These are phyloP conservation scores for Lactifluus subvellereus DNA, from an alignment of 768 basidiomycete species.

Conservation along the genomic window DNA sequence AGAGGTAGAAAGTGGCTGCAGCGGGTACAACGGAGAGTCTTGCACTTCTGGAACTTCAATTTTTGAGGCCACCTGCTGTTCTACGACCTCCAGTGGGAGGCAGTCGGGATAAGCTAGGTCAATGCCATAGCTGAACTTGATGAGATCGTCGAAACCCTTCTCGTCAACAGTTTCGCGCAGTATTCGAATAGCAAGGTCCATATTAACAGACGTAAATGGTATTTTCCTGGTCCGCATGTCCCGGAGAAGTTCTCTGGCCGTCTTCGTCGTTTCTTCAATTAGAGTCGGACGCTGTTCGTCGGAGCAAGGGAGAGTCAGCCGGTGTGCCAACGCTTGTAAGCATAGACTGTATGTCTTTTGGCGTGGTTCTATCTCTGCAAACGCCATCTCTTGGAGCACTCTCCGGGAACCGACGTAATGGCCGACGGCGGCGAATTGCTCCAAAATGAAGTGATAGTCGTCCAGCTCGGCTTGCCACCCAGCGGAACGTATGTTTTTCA, in stretches of 20 bases:
- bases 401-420: conserved; percentile 53
- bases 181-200: conserved; percentile 65
- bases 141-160: conserved; percentile 49
- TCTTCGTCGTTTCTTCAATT: conserved; percentile 39
- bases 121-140: conserved; percentile 69
- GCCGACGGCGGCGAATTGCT: conserved; percentile 73
- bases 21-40: conserved; percentile 33
- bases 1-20: conserved; percentile 39
- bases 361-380: conserved; percentile 41
- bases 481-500: conserved; percentile 60
- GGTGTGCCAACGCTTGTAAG: conserved; percentile 66
- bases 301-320: conserved; percentile 54
- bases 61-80: conserved; percentile 1
- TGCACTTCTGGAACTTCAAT: conserved; percentile 30
- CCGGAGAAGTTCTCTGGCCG: conserved; percentile 46
- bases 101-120: conserved; percentile 73
- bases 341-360: conserved; percentile 55
- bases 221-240: conserved; percentile 51
- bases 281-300: conserved; percentile 34
- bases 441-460: conserved; percentile 71
- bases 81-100: conserved; percentile 42
- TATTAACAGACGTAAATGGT: conserved; percentile 49
- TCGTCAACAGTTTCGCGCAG: conserved; percentile 58
- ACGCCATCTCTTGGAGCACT: conserved; percentile 55
- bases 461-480: conserved; percentile 43